Percentiles rank a stretch among this genome's conserved stretches.
These are phyloP conservation scores for Blastobotrys parvus DNA, from an alignment of 805 yeast genomes.

Conservation along the genomic window DNA sequence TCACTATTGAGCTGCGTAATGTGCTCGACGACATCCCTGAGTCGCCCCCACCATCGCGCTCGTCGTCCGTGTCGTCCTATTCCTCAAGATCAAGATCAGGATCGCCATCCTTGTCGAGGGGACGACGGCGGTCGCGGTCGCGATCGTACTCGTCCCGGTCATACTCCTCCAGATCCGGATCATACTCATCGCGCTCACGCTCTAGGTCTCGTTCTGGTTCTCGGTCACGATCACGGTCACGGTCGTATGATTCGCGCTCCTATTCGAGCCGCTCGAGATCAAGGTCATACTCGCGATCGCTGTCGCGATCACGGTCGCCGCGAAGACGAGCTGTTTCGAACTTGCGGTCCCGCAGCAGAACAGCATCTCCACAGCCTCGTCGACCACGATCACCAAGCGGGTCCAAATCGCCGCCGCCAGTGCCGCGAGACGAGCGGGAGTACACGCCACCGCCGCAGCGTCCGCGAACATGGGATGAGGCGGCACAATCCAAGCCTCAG, in stretches of 20 bases:
- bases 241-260: constrained; percentile 3
- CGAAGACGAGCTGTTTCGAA: background rate
- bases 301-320: background rate
- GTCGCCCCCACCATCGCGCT: background rate
- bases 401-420: constrained; percentile 10
- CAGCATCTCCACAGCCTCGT: no score
- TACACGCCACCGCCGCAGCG: constrained; percentile 7
- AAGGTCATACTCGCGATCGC: constrained; percentile 1
- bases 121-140: constrained; percentile 10
- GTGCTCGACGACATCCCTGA: constrained; percentile 24
- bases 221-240: background rate
- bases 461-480: constrained; percentile 4
- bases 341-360: background rate
- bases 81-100: background rate
- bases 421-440: constrained; percentile 1
- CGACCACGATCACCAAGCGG: constrained; percentile 15
- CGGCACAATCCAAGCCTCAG: background rate
- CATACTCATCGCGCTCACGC: background rate
- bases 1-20: constrained; percentile 77
- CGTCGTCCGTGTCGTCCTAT: background rate
- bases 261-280: background rate
- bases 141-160: constrained; percentile 1
- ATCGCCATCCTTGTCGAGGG: background rate
- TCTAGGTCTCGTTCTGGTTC: background rate
- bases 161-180: background rate